Evolutionary conservation across 495 filamentous ascomycete species (phyloP).

Genomic region (Aspergillus campestris): DNA sequence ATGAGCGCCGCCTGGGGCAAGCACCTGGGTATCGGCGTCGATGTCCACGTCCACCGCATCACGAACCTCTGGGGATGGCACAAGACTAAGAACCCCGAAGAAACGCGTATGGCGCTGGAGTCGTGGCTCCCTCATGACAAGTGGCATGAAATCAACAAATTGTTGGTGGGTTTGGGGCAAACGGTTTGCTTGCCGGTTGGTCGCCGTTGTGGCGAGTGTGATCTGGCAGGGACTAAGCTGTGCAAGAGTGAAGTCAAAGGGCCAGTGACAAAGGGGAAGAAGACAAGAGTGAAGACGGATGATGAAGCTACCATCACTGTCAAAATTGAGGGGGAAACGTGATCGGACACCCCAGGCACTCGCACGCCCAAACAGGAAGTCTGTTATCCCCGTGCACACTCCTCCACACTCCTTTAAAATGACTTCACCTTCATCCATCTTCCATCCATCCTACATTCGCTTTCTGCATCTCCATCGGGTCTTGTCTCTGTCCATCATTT

Average conservation of each 20-base stretch:
- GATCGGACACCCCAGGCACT: slow-evolving; percentile 1
- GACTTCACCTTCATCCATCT: neutral
- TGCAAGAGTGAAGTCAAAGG: slow-evolving; percentile 59
- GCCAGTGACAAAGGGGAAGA: slow-evolving; percentile 23
- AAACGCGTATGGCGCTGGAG: slow-evolving; percentile 70
- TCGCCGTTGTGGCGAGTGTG: slow-evolving; percentile 73
- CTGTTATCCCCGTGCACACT: too few species aligned
- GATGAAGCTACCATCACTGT: slow-evolving; percentile 27
- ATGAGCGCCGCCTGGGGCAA: slow-evolving; percentile 62
- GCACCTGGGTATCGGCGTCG: slow-evolving; percentile 55
- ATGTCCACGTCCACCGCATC: slow-evolving; percentile 74
- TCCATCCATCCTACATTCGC: too few species aligned
- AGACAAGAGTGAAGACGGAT: slow-evolving; percentile 34
- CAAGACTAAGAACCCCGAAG: slow-evolving; percentile 74
- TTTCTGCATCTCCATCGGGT: too few species aligned
- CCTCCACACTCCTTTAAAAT: neutral
- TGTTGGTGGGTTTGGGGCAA: slow-evolving; percentile 89
- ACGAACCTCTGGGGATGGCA: slow-evolving; percentile 97
- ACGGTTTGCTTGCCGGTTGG: slow-evolving; percentile 77
- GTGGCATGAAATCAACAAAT: slow-evolving; percentile 92
- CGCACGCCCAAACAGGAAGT: too few species aligned
- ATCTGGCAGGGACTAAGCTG: slow-evolving; percentile 60
- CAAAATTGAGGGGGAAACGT: slow-evolving; percentile 20
- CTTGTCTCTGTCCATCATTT: too few species aligned
- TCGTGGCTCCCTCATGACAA: slow-evolving; percentile 76